Conservation (phyloP, 2,329 filamentous ascomycete species). For the Clarireedia paspali region DNA sequence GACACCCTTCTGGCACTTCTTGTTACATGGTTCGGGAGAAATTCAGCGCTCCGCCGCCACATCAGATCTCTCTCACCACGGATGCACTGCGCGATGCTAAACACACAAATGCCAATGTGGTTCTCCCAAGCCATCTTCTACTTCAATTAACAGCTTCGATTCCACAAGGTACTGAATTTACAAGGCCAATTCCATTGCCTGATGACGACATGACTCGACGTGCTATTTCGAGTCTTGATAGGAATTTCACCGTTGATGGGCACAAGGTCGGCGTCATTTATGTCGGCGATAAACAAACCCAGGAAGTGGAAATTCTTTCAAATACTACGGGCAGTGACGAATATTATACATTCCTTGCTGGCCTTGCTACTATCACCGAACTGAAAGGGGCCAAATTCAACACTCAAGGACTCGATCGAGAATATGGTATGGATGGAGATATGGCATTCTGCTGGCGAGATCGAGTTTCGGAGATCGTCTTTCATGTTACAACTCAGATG, state of each 20-base stretch:
- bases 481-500: slow-evolving; percentile 97
- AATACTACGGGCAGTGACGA: slow-evolving; percentile 83
- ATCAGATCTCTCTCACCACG: slow-evolving; percentile 43
- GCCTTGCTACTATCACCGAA: slow-evolving; percentile 72
- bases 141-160: slow-evolving; percentile 60
- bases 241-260: slow-evolving; percentile 82
- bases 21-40: slow-evolving; percentile 46
- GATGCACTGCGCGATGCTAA: slow-evolving; percentile 44
- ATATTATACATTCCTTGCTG: slow-evolving; percentile 77
- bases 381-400: slow-evolving; percentile 84
- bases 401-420: slow-evolving; percentile 79
- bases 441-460: slow-evolving; percentile 93
- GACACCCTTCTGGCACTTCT: slow-evolving; percentile 62
- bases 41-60: slow-evolving; percentile 49
- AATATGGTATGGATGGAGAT: slow-evolving; percentile 72
- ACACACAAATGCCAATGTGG: slow-evolving; percentile 46
- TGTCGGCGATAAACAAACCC: slow-evolving; percentile 76
- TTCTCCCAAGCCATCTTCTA: slow-evolving; percentile 67
- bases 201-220: slow-evolving; percentile 46
- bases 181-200: slow-evolving; percentile 70
- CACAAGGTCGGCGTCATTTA: slow-evolving; percentile 96
- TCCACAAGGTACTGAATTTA: slow-evolving; percentile 47
- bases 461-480: slow-evolving; percentile 88
- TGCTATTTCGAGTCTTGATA: slow-evolving; percentile 75
- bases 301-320: slow-evolving; percentile 75